Conservation (phyloP, 2,329 filamentous ascomycete species). For the Calonectria pauciramosa region DNA sequence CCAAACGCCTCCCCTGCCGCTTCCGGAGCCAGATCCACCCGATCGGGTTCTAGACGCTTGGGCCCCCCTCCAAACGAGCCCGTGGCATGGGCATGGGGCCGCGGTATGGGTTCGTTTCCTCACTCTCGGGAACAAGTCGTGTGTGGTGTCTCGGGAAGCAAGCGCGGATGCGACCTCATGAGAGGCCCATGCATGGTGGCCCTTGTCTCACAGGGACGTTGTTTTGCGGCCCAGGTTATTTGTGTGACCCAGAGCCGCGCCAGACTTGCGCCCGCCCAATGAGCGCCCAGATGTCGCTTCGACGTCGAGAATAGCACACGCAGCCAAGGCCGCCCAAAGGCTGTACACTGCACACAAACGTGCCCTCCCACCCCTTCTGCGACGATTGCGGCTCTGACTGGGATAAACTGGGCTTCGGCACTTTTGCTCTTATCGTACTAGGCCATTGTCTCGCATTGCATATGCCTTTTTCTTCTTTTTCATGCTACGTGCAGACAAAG, state of each 20-base stretch:
- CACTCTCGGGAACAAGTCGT: background rate
- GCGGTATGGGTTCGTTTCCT: background rate
- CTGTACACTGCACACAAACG: slow-evolving; percentile 6
- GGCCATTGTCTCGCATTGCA: background rate
- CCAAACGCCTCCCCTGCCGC: slow-evolving; percentile 1
- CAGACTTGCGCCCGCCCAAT: slow-evolving; percentile 28
- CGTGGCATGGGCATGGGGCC: background rate
- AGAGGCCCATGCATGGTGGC: slow-evolving; percentile 13
- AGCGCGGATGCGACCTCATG: slow-evolving; percentile 23
- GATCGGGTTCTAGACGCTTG: slow-evolving; percentile 17
- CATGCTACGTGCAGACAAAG: background rate
- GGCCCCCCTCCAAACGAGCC: background rate
- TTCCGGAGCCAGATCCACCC: slow-evolving; percentile 12
- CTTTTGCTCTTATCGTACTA: slow-evolving; percentile 4
- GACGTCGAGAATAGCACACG: slow-evolving; percentile 31
- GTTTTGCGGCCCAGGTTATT: background rate
- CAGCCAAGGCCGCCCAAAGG: slow-evolving; percentile 7
- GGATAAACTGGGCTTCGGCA: slow-evolving; percentile 13
- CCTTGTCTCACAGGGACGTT: slow-evolving; percentile 22
- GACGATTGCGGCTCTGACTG: background rate
- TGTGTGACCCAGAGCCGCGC: slow-evolving; percentile 14
- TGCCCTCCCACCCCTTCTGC: background rate
- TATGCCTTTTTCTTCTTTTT: background rate
- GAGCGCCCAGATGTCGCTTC: background rate
- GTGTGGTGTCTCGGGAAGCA: slow-evolving; percentile 27